Percentiles rank a stretch among this genome's conserved stretches.
phyloP scores from a whole-genome alignment of 352 stramenopile genomes.

The Pythium brassicae region DNA sequence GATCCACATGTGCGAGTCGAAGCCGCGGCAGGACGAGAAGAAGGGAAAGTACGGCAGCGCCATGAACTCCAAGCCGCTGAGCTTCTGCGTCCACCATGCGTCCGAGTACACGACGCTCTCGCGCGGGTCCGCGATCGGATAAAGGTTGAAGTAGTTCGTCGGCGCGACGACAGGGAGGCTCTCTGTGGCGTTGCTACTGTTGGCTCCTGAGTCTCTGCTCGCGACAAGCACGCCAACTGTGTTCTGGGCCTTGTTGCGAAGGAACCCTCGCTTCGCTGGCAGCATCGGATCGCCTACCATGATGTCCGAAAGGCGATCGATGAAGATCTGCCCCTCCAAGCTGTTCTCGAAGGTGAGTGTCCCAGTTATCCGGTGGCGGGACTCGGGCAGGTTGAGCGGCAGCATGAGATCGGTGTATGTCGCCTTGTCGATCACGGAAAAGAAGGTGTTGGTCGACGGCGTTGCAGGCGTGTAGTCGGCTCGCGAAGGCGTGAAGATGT shows the following conservation, averaged over 20 bases:
- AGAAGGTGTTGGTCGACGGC: slow-evolving; percentile 61
- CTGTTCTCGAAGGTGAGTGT: slow-evolving; percentile 52
- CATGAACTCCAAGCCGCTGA: slow-evolving; percentile 63
- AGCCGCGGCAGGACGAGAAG: slow-evolving; percentile 94
- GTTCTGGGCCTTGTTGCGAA: slow-evolving; percentile 66
- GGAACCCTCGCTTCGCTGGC: slow-evolving; percentile 39
- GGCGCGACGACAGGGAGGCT: slow-evolving; percentile 24
- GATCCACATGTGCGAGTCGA: slow-evolving; percentile 92
- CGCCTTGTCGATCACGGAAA: slow-evolving; percentile 79
- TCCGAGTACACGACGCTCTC: slow-evolving; percentile 36
- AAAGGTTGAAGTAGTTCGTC: slow-evolving; percentile 56
- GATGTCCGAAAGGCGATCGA: slow-evolving; percentile 91
- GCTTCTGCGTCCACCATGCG: slow-evolving; percentile 76
- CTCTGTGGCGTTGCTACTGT: slow-evolving; percentile 3
- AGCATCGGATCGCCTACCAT: slow-evolving; percentile 84
- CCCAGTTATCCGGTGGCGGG: slow-evolving; percentile 41
- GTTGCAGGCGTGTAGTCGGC: slow-evolving; percentile 57
- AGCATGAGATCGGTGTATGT: slow-evolving; percentile 86
- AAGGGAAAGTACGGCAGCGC: slow-evolving; percentile 94
- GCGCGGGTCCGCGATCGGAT: slow-evolving; percentile 38
- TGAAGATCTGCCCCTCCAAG: slow-evolving; percentile 80
- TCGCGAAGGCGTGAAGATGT: slow-evolving; percentile 86
- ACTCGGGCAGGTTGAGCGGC: slow-evolving; percentile 92
- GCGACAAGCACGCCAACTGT: slow-evolving; percentile 25
- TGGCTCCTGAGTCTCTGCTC: slow-evolving; percentile 2